These are phyloP conservation scores for Apophysomyces ossiformis DNA, from an alignment of 371 early-diverging fungal genomes.

Conservation along the genomic window DNA sequence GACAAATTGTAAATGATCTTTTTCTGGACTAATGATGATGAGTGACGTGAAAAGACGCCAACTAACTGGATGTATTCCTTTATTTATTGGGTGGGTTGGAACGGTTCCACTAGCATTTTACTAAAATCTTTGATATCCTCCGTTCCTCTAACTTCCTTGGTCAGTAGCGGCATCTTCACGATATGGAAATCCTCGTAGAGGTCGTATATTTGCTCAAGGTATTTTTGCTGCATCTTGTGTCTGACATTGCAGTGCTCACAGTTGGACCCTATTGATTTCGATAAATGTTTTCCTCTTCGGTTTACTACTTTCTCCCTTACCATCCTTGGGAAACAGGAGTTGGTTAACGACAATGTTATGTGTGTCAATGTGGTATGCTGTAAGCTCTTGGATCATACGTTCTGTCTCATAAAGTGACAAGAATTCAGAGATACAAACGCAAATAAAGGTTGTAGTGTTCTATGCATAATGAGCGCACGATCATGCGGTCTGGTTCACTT, in stretches of 20 bases:
- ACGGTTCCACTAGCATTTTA: slow-evolving; percentile 89
- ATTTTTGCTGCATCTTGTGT: slow-evolving; percentile 97
- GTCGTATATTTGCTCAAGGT: slow-evolving; percentile 96
- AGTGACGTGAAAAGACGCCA: background rate
- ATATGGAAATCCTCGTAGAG: slow-evolving; percentile 98
- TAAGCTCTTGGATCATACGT: slow-evolving; percentile 98
- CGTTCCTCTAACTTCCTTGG: slow-evolving; percentile 95
- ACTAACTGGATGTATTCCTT: background rate
- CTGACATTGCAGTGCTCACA: slow-evolving; percentile 96
- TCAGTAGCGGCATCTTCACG: slow-evolving; percentile 89
- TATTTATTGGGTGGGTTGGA: slow-evolving; percentile 22
- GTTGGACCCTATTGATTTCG: slow-evolving; percentile 62
- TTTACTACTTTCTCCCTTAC: slow-evolving; percentile 31
- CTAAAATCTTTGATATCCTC: slow-evolving; percentile 92
- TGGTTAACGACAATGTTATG: slow-evolving; percentile 99
- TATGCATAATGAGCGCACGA: slow-evolving; percentile 27
- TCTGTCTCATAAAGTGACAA: slow-evolving; percentile 98
- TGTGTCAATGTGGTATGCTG: slow-evolving; percentile 95
- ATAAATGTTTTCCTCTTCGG: background rate
- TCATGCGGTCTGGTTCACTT: slow-evolving; percentile 31
- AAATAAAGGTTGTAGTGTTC: slow-evolving; percentile 97
- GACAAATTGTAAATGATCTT: no score
- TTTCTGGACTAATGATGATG: no score
- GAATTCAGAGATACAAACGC: slow-evolving; percentile 99
- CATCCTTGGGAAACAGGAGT: slow-evolving; percentile 92